These are phyloP conservation scores for Epicoccum sorghinum DNA, from an alignment of 2,329 filamentous ascomycete genomes.

Conservation along the genomic window DNA sequence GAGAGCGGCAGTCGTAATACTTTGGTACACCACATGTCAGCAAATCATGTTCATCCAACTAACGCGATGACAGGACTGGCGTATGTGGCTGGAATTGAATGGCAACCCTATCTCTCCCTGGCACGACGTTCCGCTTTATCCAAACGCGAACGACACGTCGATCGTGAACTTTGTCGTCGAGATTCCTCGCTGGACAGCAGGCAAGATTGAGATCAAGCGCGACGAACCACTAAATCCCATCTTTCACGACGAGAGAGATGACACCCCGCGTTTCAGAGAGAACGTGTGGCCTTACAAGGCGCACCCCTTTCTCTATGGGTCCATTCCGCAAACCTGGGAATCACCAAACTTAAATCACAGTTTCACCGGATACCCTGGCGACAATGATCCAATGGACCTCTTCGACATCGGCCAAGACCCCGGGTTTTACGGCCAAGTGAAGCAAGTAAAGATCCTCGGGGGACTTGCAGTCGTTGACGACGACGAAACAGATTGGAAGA, in stretches of 20 bases:
- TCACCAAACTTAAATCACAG: slow-evolving; percentile 72
- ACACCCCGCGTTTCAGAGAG: slow-evolving; percentile 95
- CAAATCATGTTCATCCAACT: not conserved
- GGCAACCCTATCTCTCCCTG: slow-evolving; percentile 87
- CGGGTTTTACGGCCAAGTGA: slow-evolving; percentile 89
- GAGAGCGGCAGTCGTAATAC: slow-evolving; percentile 8
- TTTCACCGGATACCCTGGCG: slow-evolving; percentile 97
- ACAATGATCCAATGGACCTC: slow-evolving; percentile 96
- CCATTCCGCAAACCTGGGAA: slow-evolving; percentile 97
- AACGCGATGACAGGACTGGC: slow-evolving; percentile 40
- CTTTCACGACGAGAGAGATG: slow-evolving; percentile 98
- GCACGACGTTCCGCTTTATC: slow-evolving; percentile 94
- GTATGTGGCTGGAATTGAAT: slow-evolving; percentile 94
- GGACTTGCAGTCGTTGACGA: slow-evolving; percentile 97
- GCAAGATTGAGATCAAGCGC: slow-evolving; percentile 84
- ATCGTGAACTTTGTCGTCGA: slow-evolving; percentile 97
- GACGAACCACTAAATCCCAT: slow-evolving; percentile 87
- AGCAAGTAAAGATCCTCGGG: slow-evolving; percentile 98
- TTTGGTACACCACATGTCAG: not conserved
- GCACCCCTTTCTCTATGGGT: slow-evolving; percentile 98
- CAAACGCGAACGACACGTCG: slow-evolving; percentile 82
- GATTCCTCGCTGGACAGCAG: slow-evolving; percentile 98
- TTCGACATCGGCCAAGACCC: slow-evolving; percentile 98
- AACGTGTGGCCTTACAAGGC: slow-evolving; percentile 99
- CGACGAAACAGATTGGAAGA: slow-evolving; percentile 99